Evolutionary conservation across 2,329 filamentous ascomycete species (phyloP).

Genomic region (Paraphaeosphaeria minitans): DNA sequence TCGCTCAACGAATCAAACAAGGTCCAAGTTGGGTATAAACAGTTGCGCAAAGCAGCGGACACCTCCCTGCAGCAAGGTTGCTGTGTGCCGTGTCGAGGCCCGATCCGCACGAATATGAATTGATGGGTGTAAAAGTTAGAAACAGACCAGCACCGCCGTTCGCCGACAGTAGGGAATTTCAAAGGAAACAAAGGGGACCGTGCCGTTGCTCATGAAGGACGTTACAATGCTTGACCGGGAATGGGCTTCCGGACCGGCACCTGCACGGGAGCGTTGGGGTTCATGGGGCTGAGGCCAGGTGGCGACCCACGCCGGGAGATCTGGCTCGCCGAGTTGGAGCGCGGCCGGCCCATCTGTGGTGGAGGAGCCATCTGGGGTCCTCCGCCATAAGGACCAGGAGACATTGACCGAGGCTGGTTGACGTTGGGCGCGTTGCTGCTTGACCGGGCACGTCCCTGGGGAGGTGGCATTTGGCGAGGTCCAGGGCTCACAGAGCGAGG

Average conservation of each 20-base stretch:
- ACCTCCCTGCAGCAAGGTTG: constrained; percentile 5
- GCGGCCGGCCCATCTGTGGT: constrained; percentile 40
- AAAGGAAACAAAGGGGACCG: constrained; percentile 7
- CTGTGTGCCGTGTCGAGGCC: constrained; percentile 1
- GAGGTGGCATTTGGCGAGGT: constrained; percentile 26
- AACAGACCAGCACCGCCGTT: constrained; percentile 3
- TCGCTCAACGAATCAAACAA: constrained; percentile 4
- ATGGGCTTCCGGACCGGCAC: constrained; percentile 54
- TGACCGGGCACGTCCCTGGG: constrained; percentile 38
- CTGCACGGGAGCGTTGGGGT: constrained; percentile 17
- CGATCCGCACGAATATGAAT: constrained; percentile 12
- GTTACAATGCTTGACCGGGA: constrained; percentile 52
- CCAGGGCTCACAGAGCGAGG: constrained; percentile 41
- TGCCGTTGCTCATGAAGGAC: constrained; percentile 31
- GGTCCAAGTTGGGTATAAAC: constrained; percentile 8
- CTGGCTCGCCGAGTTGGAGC: constrained; percentile 46
- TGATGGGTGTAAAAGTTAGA: constrained; percentile 1
- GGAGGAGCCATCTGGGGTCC: constrained; percentile 40
- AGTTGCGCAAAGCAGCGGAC: not conserved
- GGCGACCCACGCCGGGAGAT: constrained; percentile 36
- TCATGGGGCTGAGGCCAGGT: constrained; percentile 47
- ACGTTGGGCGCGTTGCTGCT: constrained; percentile 48
- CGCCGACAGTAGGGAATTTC: not conserved
- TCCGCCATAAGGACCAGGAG: constrained; percentile 47
- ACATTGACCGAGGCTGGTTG: constrained; percentile 44